Conservation (phyloP, 2,329 filamentous ascomycete species). For the Hypoxylon sp. region DNA sequence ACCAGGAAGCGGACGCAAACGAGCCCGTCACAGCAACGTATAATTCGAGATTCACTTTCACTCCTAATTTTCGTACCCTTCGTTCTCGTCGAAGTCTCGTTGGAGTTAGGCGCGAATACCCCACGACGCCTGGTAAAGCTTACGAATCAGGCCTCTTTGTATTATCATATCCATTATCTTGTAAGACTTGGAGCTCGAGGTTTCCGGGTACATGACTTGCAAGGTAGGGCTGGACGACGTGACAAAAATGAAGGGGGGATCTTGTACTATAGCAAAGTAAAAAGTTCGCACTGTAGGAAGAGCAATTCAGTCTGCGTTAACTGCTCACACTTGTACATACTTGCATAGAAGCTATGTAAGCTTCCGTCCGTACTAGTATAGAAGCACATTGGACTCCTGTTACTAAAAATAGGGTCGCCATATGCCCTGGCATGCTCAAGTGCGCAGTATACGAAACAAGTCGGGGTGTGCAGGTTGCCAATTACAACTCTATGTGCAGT, state of each 20-base stretch:
- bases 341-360: not conserved
- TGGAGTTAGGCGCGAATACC: not conserved
- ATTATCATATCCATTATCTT: constrained; percentile 7
- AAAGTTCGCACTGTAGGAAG: constrained; percentile 4
- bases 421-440: not conserved
- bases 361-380: not conserved
- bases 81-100: constrained; percentile 4
- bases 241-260: not conserved
- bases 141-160: constrained; percentile 12
- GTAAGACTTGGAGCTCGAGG: not conserved
- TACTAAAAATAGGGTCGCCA: not conserved
- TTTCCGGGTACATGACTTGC: constrained; percentile 1
- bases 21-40: constrained; percentile 65
- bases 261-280: constrained; percentile 20
- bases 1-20: constrained; percentile 66
- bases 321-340: not conserved
- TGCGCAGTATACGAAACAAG: not conserved
- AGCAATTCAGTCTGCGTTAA: constrained; percentile 7
- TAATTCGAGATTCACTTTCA: constrained; percentile 25
- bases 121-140: not conserved
- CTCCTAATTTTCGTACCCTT: constrained; percentile 5
- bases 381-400: not conserved
- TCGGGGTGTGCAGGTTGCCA: not conserved
- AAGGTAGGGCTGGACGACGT: constrained; percentile 5
- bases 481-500: constrained; percentile 1